Conservation (phyloP, 2,329 filamentous ascomycete species). For the Aschersonia sp. region DNA sequence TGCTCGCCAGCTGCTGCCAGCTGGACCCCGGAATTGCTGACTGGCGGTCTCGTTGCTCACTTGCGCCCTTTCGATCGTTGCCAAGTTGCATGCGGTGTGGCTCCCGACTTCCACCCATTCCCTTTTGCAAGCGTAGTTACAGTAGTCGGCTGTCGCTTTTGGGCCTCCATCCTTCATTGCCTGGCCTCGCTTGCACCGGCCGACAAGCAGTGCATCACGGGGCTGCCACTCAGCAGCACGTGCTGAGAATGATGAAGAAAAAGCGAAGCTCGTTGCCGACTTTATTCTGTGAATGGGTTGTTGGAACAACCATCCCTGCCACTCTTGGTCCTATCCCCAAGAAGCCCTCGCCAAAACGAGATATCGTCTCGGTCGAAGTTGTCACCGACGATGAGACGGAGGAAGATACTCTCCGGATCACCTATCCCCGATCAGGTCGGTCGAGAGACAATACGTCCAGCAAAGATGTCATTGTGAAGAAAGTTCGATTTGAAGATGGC, state of each 20-base stretch:
- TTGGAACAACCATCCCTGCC: constrained; percentile 19
- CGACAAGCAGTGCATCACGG: no score
- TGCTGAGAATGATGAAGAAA: neutral
- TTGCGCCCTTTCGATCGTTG: no score
- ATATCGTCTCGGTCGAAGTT: constrained; percentile 25
- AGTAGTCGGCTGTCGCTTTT: no score
- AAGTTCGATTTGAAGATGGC: constrained; percentile 25
- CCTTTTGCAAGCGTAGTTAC: no score
- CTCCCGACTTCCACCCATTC: no score
- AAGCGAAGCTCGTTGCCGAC: neutral
- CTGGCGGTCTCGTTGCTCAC: no score
- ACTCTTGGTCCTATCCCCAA: constrained; percentile 13
- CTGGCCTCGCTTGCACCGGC: no score
- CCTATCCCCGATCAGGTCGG: constrained; percentile 27
- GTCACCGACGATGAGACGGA: constrained; percentile 37
- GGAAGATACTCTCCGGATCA: constrained; percentile 31
- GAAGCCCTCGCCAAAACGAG: constrained; percentile 11
- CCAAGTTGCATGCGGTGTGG: no score
- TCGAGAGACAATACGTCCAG: constrained; percentile 1
- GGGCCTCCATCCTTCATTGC: no score
- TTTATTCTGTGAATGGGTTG: constrained; percentile 25
- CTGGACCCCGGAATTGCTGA: no score
- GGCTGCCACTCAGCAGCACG: no score
- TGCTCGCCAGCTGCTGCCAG: no score
- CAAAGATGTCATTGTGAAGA: constrained; percentile 16